Evolutionary conservation across 176 grass and related monocot species (phyloP), one percentile per base, ranked within the genome.

Genomic region (Oryza australiensis): DNA sequence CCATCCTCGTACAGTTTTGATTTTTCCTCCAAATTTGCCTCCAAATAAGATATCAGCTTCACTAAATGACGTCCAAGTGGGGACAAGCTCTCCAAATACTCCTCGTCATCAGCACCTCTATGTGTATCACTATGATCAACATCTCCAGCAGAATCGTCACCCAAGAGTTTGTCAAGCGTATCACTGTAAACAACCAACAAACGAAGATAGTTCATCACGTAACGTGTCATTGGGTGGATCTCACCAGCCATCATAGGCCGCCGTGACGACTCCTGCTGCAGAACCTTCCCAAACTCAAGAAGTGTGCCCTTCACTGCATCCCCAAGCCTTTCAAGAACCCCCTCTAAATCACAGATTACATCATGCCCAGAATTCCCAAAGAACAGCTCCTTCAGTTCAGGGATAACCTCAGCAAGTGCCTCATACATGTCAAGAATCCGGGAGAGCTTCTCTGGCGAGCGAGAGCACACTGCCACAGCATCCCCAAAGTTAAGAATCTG

Each of bases 191-290:
- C 90, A 0, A 93, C 96, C 45, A 98, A 35, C 76, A 95, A 75
- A 80, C 85, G 87, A 26, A 91, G 85, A 86, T 95, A 98, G 75
- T 98, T 98, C 96, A 98, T 93, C 46, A 98, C 96, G 82, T 98
- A 98, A 34, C 90, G 93, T 4, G 96, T 95, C 78, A 98, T 78
- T 34, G 96, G 96, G 82, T 98, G 96, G 82, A 95, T 95, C 84
- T 95, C 93, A 73, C 90, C 93, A 10, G 83, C 92, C 86, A 88
- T 86, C 80, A 92, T 98, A 6, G 90, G 87, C 22, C 82, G 92
- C 10, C 93, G 53, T 18, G 96, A 95, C 13, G 90, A 81, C 82
- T 98, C 96, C 86, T 82, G 76, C 76, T 95, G 88, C 12, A 98
- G 91, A 65, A 92, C 92, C 57, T 91, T 91, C 72, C 87, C 96